Percentiles rank a stretch among this genome's conserved stretches.
phyloP scores from a whole-genome alignment of 2,329 filamentous ascomycete species.

The Fusarium cyanostomum region DNA sequence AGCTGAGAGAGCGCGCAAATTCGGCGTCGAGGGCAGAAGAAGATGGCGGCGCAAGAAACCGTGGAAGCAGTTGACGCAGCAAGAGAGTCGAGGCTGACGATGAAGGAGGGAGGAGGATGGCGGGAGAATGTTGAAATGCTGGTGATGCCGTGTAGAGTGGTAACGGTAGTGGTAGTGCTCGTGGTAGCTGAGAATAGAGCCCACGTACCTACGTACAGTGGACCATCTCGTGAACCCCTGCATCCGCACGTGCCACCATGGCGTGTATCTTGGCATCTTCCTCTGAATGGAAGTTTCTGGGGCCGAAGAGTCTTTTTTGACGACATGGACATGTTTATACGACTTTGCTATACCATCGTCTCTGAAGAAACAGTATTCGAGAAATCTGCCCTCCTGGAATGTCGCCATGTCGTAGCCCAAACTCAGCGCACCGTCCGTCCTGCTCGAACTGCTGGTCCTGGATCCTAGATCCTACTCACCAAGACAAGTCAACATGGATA shows the following conservation, averaged over 20 bases:
- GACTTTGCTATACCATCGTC: background rate
- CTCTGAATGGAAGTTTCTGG: slow-evolving; percentile 8
- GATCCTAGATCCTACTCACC: background rate
- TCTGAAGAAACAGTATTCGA: background rate
- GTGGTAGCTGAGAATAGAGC: slow-evolving; percentile 12
- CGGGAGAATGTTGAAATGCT: slow-evolving; percentile 20
- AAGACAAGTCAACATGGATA: slow-evolving; percentile 18
- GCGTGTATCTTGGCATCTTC: slow-evolving; percentile 20
- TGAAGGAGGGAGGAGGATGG: slow-evolving; percentile 22
- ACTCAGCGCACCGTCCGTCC: background rate
- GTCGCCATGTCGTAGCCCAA: background rate
- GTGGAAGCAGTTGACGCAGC: slow-evolving; percentile 13
- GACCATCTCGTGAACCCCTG: slow-evolving; percentile 36
- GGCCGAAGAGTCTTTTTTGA: background rate
- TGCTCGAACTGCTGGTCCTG: background rate
- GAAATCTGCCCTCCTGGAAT: background rate
- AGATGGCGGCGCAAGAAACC: slow-evolving; percentile 7
- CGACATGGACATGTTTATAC: background rate
- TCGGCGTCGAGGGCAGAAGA: slow-evolving; percentile 6
- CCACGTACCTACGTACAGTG: background rate
- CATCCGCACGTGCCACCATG: slow-evolving; percentile 41
- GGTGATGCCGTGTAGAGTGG: slow-evolving; percentile 3
- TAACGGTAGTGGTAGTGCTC: slow-evolving; percentile 20
- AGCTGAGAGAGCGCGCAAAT: slow-evolving; percentile 11
- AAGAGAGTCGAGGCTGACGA: slow-evolving; percentile 16